Conservation (phyloP, 306 rosid species). For the Prunus salicina region DNA sequence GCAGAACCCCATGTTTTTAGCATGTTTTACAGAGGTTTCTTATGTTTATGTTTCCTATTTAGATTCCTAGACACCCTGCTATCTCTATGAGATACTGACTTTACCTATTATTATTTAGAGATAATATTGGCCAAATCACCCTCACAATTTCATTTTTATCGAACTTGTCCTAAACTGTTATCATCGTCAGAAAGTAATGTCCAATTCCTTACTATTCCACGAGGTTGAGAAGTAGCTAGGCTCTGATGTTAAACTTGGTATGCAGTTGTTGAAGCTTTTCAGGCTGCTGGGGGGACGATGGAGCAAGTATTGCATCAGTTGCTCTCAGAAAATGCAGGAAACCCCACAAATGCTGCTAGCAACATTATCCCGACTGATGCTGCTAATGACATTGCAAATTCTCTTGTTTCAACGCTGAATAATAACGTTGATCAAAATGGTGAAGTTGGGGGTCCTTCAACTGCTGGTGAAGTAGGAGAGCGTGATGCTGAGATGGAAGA, state of each 20-base stretch:
- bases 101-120: background rate
- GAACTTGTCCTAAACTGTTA: background rate
- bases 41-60: too few relatives aligned
- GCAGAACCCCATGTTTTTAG: background rate
- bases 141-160: background rate
- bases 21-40: background rate
- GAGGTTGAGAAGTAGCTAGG: background rate
- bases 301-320: constrained; percentile 48
- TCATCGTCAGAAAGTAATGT: background rate
- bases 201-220: background rate
- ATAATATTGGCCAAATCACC: background rate
- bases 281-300: constrained; percentile 41
- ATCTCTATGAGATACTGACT: too few relatives aligned
- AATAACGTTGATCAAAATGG: constrained; percentile 5
- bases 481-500: constrained; percentile 51
- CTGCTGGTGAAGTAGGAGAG: constrained; percentile 21
- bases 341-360: constrained; percentile 10
- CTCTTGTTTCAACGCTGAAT: constrained; percentile 21
- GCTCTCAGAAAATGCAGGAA: constrained; percentile 33
- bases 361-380: constrained; percentile 14
- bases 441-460: constrained; percentile 32
- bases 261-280: constrained; percentile 65
- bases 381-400: constrained; percentile 23
- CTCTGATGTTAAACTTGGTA: constrained; percentile 26
- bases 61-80: too few relatives aligned